A percentile compares a stretch with the other conserved stretches of the same genome.
Conservation (phyloP, 305 asterid genomes). For the Galium porrigens region DNA sequence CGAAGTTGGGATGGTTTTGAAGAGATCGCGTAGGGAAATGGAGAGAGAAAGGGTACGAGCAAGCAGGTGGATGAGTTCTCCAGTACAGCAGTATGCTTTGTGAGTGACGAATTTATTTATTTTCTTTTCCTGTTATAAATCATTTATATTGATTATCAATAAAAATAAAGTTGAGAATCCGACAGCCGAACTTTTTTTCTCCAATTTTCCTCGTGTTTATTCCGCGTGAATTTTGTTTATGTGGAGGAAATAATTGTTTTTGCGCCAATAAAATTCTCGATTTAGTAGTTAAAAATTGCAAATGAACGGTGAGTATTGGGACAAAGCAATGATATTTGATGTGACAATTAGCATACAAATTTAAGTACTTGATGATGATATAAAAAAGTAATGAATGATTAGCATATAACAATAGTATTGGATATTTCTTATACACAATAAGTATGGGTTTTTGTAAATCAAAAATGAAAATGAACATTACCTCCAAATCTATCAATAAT, state of each 20-base stretch:
- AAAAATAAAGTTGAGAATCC: conserved; percentile 22
- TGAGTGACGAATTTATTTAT: conserved; percentile 13
- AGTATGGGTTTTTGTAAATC: too few relatives aligned
- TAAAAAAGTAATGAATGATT: not conserved
- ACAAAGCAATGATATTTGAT: not conserved
- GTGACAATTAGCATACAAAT: not conserved
- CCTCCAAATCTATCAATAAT: too few relatives aligned
- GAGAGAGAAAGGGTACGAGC: conserved; percentile 18
- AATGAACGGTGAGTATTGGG: not conserved
- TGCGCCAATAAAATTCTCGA: not conserved
- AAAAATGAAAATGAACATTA: too few relatives aligned
- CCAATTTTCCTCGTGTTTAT: conserved; percentile 7
- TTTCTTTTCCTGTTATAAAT: not conserved
- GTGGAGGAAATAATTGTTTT: too few relatives aligned
- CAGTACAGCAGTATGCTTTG: conserved; percentile 1
- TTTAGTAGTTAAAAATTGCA: not conserved
- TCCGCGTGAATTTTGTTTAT: not conserved
- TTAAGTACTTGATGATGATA: not conserved
- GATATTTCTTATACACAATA: too few relatives aligned
- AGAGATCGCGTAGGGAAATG: conserved; percentile 42
- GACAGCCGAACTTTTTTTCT: conserved; percentile 8
- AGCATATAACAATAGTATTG: not conserved
- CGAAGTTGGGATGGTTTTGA: conserved; percentile 27
- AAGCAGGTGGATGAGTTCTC: conserved; percentile 16
- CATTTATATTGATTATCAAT: not conserved